These are phyloP conservation scores for Teunomyces aglyptinius DNA, from an alignment of 805 yeast species.

Conservation along the genomic window DNA sequence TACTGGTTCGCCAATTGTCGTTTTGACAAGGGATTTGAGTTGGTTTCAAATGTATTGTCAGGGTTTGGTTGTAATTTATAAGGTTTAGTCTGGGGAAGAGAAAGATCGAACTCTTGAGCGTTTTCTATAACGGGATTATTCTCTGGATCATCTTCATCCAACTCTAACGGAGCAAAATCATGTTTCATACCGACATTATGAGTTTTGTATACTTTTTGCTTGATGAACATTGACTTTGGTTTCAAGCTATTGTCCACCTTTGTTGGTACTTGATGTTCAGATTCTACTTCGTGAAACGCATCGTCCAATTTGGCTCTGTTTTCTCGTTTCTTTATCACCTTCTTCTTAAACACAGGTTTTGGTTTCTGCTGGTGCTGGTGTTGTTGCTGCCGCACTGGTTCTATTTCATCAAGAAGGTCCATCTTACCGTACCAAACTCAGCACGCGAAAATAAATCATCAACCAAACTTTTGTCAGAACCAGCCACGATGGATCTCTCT, in stretches of 20 bases:
- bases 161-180: not conserved
- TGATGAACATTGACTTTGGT: not conserved
- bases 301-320: not conserved
- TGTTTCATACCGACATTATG: not conserved
- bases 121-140: slow-evolving; percentile 17
- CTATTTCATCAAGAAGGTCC: slow-evolving; percentile 4
- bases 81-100: not conserved
- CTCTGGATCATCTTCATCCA: slow-evolving; percentile 8
- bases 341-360: slow-evolving; percentile 12
- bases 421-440: not conserved
- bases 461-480: not conserved
- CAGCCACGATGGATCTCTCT: slow-evolving; percentile 21
- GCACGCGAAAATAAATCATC: slow-evolving; percentile 3
- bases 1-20: slow-evolving; percentile 6
- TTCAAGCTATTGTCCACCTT: not conserved
- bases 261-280: not conserved
- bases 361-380: not conserved
- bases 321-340: slow-evolving; percentile 7
- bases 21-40: slow-evolving; percentile 1
- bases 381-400: not conserved
- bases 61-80: not conserved
- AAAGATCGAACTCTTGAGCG: slow-evolving; percentile 3
- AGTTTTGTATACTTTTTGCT: slow-evolving; percentile 1
- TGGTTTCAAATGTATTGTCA: not conserved
- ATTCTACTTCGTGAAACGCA: slow-evolving; percentile 1